phyloP scores from a whole-genome alignment of 1,139 yeast species.

The Protomyces gravidus region DNA sequence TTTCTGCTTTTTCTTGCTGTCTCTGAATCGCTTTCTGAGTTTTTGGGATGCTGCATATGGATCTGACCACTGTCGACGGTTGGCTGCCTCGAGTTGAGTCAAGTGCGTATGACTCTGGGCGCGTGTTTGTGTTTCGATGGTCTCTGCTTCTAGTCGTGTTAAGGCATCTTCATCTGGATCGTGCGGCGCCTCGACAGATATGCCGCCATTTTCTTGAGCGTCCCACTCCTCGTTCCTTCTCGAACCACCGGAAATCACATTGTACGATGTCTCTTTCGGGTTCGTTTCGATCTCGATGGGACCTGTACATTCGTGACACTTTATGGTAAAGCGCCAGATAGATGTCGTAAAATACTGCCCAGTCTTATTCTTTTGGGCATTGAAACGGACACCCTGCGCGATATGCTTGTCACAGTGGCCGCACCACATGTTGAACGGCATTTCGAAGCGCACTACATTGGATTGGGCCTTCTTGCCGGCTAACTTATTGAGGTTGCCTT shows the following conservation, averaged over 20 bases:
- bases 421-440: conserved; percentile 40
- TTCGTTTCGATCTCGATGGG: conserved; percentile 39
- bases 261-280: conserved; percentile 40
- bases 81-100: conserved; percentile 29
- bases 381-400: conserved; percentile 40
- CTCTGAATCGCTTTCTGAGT: conserved; percentile 32
- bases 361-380: conserved; percentile 39
- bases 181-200: conserved; percentile 32
- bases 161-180: conserved; percentile 31
- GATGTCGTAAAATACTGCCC: conserved; percentile 40
- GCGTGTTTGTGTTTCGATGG: conserved; percentile 13
- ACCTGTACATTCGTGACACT: conserved; percentile 39
- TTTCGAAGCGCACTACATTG: conserved; percentile 40
- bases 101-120: conserved; percentile 28
- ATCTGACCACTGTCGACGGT: conserved; percentile 34
- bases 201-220: conserved; percentile 10
- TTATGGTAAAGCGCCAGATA: conserved; percentile 39
- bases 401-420: conserved; percentile 36
- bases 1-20: conserved; percentile 15
- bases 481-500: conserved; percentile 39
- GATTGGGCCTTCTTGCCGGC: conserved; percentile 38
- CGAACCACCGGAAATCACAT: conserved; percentile 38
- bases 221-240: conserved; percentile 34
- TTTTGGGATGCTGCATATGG: conserved; percentile 33
- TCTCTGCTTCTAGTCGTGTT: conserved; percentile 31